Evolutionary conservation across 2,329 filamentous ascomycete genomes (phyloP).

Genomic region (Monosporascus cannonballus): DNA sequence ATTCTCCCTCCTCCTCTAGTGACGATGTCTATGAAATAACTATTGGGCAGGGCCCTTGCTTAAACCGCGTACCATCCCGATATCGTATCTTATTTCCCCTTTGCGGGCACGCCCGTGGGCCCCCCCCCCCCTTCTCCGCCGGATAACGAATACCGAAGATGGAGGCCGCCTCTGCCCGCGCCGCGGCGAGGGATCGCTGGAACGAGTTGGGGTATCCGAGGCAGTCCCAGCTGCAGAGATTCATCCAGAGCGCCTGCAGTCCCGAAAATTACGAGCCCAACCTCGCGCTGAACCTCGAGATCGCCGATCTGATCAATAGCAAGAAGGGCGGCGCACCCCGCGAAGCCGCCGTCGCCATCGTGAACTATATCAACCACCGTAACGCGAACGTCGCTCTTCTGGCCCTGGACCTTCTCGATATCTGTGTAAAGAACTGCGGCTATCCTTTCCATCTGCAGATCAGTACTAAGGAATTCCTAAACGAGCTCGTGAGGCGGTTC

Average conservation of each 20-base stretch:
- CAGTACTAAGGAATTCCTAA: conserved; percentile 97
- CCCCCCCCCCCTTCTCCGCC: neutral
- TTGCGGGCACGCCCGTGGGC: neutral
- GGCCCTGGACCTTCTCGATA: conserved; percentile 88
- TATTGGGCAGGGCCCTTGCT: neutral
- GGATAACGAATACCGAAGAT: conserved; percentile 40
- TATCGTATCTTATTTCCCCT: neutral
- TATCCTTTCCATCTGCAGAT: conserved; percentile 99
- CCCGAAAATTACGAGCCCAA: conserved; percentile 98
- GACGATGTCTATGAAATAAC: neutral
- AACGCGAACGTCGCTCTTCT: conserved; percentile 93
- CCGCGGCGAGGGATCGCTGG: conserved; percentile 93
- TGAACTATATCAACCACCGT: conserved; percentile 91
- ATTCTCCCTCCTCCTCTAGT: neutral
- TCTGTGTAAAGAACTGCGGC: conserved; percentile 99
- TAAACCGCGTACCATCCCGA: neutral
- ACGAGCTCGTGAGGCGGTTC: conserved; percentile 93
- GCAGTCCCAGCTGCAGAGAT: conserved; percentile 85
- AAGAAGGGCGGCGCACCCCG: conserved; percentile 96
- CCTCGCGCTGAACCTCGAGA: conserved; percentile 91
- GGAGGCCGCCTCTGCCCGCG: conserved; percentile 94
- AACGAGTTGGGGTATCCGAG: conserved; percentile 72
- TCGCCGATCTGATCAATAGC: conserved; percentile 90
- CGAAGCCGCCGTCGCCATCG: conserved; percentile 89
- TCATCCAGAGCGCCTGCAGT: conserved; percentile 93